Conservation (phyloP, 495 filamentous ascomycete genomes). For the Talaromyces borbonicus region DNA sequence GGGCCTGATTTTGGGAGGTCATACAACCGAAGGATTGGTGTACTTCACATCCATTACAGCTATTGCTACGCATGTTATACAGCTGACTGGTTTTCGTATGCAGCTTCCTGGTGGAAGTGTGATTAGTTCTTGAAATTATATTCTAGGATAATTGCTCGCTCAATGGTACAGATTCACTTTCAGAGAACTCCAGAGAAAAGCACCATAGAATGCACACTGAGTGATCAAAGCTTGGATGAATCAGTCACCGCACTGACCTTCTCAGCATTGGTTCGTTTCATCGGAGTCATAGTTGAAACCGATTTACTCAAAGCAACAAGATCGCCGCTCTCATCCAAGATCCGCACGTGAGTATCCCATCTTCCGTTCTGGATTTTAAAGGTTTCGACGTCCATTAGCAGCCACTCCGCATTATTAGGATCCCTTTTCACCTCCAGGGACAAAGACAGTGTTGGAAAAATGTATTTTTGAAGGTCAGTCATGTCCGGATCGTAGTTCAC, state of each 20-base stretch:
- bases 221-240: background rate
- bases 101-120: slow-evolving; percentile 1
- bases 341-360: slow-evolving; percentile 3
- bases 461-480: slow-evolving; percentile 4
- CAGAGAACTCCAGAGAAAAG: too few relatives aligned
- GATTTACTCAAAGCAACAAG: slow-evolving; percentile 3
- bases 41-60: slow-evolving; percentile 6
- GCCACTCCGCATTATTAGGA: slow-evolving; percentile 5
- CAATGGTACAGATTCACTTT: too few relatives aligned
- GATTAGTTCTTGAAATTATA: background rate
- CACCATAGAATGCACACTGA: background rate
- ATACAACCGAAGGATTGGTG: background rate
- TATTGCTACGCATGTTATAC: background rate
- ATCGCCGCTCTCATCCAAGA: slow-evolving; percentile 4
- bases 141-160: background rate
- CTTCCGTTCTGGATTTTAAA: slow-evolving; percentile 1
- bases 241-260: slow-evolving; percentile 1
- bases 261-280: slow-evolving; percentile 2
- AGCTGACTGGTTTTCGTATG: background rate
- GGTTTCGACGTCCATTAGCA: background rate
- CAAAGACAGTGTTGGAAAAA: slow-evolving; percentile 5
- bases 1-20: slow-evolving; percentile 5
- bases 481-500: slow-evolving; percentile 5
- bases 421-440: slow-evolving; percentile 2
- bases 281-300: slow-evolving; percentile 1